phyloP scores from a whole-genome alignment of 441 rosid species.

The Metrosideros polymorpha region DNA sequence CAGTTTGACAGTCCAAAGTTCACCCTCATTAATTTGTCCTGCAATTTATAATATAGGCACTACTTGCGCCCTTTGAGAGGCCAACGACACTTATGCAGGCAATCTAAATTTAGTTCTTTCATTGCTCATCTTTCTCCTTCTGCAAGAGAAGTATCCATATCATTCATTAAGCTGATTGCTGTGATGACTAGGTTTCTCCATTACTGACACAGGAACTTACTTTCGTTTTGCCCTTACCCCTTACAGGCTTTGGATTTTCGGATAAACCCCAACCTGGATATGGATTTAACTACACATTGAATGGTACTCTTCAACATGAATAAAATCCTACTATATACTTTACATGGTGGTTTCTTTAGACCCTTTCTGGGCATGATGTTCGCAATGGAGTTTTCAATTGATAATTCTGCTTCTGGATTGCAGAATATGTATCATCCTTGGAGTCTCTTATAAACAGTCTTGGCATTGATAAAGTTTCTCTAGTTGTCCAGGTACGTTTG shows the following conservation, averaged over 20 bases:
- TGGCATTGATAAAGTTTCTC: slow-evolving; percentile 40
- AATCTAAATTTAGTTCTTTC: neutral
- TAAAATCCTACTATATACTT: neutral
- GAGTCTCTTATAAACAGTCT: slow-evolving; percentile 60
- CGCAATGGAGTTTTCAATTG: neutral
- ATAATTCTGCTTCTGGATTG: slow-evolving; percentile 7
- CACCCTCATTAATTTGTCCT: neutral
- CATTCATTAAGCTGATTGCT: neutral
- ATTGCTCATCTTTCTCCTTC: neutral
- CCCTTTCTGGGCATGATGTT: neutral
- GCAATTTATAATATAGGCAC: neutral
- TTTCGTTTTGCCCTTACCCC: neutral
- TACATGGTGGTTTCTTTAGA: neutral
- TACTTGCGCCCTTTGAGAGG: neutral
- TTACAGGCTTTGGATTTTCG: slow-evolving; percentile 83
- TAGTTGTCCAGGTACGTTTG: slow-evolving; percentile 69
- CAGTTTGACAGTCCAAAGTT: neutral
- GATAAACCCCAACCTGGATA: slow-evolving; percentile 91
- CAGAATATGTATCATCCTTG: slow-evolving; percentile 70
- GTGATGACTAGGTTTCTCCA: neutral
- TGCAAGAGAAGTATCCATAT: neutral
- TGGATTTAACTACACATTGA: slow-evolving; percentile 78
- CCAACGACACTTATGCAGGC: neutral
- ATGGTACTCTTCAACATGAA: slow-evolving; percentile 35
- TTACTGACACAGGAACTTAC: neutral